These are phyloP conservation scores for Lepidium sativum DNA, from an alignment of 345 rosid species.

Conservation along the genomic window DNA sequence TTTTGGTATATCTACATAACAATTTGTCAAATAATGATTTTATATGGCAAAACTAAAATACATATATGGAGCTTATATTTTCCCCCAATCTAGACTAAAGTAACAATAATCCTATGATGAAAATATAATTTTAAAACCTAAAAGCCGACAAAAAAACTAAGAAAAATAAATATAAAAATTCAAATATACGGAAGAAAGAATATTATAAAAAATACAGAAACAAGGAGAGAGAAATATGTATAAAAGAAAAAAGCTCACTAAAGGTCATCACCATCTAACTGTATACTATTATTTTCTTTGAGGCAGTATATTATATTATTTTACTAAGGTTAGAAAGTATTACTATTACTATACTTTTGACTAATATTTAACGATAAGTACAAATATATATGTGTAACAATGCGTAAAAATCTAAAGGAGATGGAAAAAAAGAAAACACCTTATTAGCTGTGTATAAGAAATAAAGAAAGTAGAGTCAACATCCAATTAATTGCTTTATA, in stretches of 20 bases:
- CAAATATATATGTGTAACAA: neutral
- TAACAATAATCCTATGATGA: neutral
- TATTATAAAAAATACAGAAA: slow-evolving; percentile 14
- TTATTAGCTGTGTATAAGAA: neutral
- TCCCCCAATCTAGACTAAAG: neutral
- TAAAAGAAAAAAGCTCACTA: slow-evolving; percentile 20
- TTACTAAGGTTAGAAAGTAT: neutral
- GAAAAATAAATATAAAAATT: neutral
- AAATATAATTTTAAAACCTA: slow-evolving; percentile 1
- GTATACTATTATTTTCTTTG: neutral
- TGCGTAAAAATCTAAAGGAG: neutral
- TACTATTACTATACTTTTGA: neutral
- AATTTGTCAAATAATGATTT: neutral
- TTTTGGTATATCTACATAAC: neutral
- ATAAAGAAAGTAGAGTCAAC: slow-evolving; percentile 11
- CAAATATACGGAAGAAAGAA: slow-evolving; percentile 5
- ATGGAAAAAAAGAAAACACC: neutral
- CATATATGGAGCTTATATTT: neutral
- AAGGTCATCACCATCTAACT: slow-evolving; percentile 19
- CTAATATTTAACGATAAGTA: neutral
- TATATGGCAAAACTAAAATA: slow-evolving; percentile 4
- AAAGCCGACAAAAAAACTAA: slow-evolving; percentile 23
- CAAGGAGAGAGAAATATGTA: slow-evolving; percentile 27
- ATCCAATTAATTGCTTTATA: neutral
- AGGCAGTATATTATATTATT: neutral